Conservation (phyloP, 202 grass and related monocot species). For the Digitaria exilis region DNA sequence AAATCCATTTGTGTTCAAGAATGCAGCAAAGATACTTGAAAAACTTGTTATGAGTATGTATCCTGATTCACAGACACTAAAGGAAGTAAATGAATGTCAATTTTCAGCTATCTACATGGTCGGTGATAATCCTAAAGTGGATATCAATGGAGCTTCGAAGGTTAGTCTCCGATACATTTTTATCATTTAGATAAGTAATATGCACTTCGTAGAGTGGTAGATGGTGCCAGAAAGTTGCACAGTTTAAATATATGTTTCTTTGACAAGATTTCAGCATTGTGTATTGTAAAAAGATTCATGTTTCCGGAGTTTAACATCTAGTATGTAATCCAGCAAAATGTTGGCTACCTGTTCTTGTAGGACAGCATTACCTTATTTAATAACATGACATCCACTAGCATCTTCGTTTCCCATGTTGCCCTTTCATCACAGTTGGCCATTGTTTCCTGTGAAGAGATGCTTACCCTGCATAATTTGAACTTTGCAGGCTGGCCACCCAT, state of each 20-base stretch:
- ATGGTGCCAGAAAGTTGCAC: constrained; percentile 4
- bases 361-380: background rate
- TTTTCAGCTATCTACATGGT: constrained; percentile 88
- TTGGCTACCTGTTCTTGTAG: background rate
- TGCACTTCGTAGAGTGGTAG: constrained; percentile 3
- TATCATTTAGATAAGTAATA: background rate
- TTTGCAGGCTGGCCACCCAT: constrained; percentile 80
- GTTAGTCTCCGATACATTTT: constrained; percentile 41
- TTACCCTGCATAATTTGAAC: constrained; percentile 27
- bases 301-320: constrained; percentile 28
- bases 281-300: background rate
- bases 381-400: background rate
- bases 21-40: constrained; percentile 72
- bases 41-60: constrained; percentile 61
- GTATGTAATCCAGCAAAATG: background rate
- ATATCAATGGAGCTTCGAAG: constrained; percentile 86
- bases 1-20: constrained; percentile 95
- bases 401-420: background rate
- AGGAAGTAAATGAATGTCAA: constrained; percentile 41
- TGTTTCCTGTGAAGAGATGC: constrained; percentile 16
- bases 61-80: constrained; percentile 46
- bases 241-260: background rate
- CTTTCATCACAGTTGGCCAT: constrained; percentile 6
- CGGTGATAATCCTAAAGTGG: constrained; percentile 96
- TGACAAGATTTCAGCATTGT: constrained; percentile 5